phyloP scores from a whole-genome alignment of 2,329 filamentous ascomycete species.

The Neurospora crassa region DNA sequence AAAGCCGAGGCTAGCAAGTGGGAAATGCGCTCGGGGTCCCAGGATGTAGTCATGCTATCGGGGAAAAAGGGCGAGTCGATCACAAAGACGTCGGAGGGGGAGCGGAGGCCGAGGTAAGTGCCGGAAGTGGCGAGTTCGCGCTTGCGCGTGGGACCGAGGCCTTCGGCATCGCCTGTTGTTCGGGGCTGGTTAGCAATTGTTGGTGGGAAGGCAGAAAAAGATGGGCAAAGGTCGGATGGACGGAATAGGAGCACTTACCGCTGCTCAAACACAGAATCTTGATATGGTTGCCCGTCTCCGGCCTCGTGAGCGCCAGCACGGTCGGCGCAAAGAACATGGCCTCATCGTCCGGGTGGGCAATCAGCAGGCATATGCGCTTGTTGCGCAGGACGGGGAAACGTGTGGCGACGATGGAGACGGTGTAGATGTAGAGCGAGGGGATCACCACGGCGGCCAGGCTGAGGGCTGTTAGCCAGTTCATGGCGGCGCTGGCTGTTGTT shows the following conservation, averaged over 20 bases:
- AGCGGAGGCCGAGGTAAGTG: conserved; percentile 62
- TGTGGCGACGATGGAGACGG: conserved; percentile 33
- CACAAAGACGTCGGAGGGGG: conserved; percentile 74
- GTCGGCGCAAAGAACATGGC: conserved; percentile 98
- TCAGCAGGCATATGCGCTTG: conserved; percentile 84
- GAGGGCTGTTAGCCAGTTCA: conserved; percentile 21
- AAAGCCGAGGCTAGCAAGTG: conserved; percentile 64
- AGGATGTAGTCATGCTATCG: conserved; percentile 77
- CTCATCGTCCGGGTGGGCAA: conserved; percentile 96
- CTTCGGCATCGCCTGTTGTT: conserved; percentile 67
- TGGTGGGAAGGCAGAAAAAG: background rate
- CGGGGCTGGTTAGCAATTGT: background rate
- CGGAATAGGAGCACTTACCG: conserved; percentile 29
- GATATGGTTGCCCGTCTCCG: conserved; percentile 76
- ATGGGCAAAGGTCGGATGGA: too few relatives aligned
- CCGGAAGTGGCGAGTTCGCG: conserved; percentile 78
- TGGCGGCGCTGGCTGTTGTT: conserved; percentile 8
- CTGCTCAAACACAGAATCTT: conserved; percentile 90
- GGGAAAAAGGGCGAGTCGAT: conserved; percentile 74
- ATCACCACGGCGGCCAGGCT: conserved; percentile 30
- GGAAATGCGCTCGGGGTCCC: conserved; percentile 64
- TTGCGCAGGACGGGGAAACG: conserved; percentile 60
- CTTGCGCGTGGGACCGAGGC: conserved; percentile 73
- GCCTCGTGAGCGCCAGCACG: conserved; percentile 71
- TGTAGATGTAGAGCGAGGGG: conserved; percentile 44